A percentile compares a stretch with the other conserved stretches of the same genome.
Evolutionary conservation across 2,329 filamentous ascomycete species (phyloP).

Genomic region (Fusarium sp.): DNA sequence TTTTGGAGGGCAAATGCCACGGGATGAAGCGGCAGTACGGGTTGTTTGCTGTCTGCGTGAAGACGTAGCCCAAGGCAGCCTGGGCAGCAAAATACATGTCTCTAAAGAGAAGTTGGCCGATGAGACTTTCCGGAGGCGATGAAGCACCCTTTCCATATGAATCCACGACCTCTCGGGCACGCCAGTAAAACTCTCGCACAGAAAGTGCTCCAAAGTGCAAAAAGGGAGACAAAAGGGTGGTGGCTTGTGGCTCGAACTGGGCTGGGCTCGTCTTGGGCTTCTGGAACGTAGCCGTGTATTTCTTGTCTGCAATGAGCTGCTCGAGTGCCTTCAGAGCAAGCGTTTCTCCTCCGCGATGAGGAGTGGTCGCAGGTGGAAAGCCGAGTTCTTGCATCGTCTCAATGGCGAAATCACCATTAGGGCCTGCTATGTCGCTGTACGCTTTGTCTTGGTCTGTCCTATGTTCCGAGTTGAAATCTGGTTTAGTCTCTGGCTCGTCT

Average conservation of each 20-base stretch:
- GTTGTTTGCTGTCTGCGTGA: slow-evolving; percentile 77
- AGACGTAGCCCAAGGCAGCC: slow-evolving; percentile 74
- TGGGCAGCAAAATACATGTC: slow-evolving; percentile 90
- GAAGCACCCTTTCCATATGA: slow-evolving; percentile 70
- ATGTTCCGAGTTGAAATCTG: slow-evolving; percentile 73
- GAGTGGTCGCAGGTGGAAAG: slow-evolving; percentile 74
- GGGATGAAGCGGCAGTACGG: slow-evolving; percentile 80
- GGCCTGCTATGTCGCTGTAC: slow-evolving; percentile 75
- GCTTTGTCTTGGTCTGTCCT: slow-evolving; percentile 69
- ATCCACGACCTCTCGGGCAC: slow-evolving; percentile 73
- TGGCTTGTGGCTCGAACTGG: slow-evolving; percentile 79
- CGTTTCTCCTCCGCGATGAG: slow-evolving; percentile 80
- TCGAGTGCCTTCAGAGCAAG: slow-evolving; percentile 72
- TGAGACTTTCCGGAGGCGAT: slow-evolving; percentile 76
- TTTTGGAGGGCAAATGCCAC: slow-evolving; percentile 80
- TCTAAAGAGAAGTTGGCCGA: slow-evolving; percentile 81
- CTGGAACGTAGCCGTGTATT: slow-evolving; percentile 80
- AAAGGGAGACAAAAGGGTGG: slow-evolving; percentile 80
- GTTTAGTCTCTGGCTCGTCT: slow-evolving; percentile 63
- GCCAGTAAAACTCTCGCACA: slow-evolving; percentile 81
- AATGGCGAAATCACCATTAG: slow-evolving; percentile 77
- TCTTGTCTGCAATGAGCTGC: slow-evolving; percentile 71
- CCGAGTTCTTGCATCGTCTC: slow-evolving; percentile 81
- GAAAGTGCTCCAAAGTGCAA: slow-evolving; percentile 82
- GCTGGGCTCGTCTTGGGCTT: slow-evolving; percentile 84